Base-by-base conservation (phyloP, 2,329 filamentous ascomycete species). In the Trichoderma guizhouense region DNA sequence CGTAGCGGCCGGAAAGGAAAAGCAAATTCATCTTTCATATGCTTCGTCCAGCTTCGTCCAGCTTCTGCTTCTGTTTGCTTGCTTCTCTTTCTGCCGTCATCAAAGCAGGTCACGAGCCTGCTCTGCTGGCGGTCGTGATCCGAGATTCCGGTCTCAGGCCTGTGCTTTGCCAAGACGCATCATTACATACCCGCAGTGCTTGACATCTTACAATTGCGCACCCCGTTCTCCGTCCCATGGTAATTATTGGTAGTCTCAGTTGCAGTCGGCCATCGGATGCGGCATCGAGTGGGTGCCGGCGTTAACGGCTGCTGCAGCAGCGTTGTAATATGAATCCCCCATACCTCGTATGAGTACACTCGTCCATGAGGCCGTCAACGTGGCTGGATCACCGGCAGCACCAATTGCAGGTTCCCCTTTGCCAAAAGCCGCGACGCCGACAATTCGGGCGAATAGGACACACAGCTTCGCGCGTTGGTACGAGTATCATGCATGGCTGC, bases 61-160 rank as follows among this genome's bases (percentile, higher is more conserved):
- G 26, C 12, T 61, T n/a, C 32, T 36, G 26, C 32, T 61, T 14
- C 11, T 24, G 21, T 11, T 24, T 43, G 18, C 57, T 34, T 34
- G 15, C 47, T 57, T 55, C 24, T n/a, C 8, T 66, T 9, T 26
- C 47, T 67, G 47, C 21, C 15, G 64, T 67, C 47, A 69, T 34
- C 67, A 30, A 30, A 8, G 34, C 12, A n/a, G 51, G 69, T 71
- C 69, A 71, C 69, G 61, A 66, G 69, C 12, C n/a, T 53, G 8
- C 30, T 57, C n/a, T 60, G 21, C 53, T 60, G 34, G 65, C 53
- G 53, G 53, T 18, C 15, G 11, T 47, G 28, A 12, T n/a, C 34
- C 53, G 36, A 39, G 32, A 60, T 60, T 26, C 65, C 26, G 53
- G 36, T 24, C 53, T 47, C 36, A 34, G 65, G 36, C 53, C 11